These are phyloP conservation scores for Venturia effusa DNA, from an alignment of 2,329 filamentous ascomycete species.

Conservation along the genomic window DNA sequence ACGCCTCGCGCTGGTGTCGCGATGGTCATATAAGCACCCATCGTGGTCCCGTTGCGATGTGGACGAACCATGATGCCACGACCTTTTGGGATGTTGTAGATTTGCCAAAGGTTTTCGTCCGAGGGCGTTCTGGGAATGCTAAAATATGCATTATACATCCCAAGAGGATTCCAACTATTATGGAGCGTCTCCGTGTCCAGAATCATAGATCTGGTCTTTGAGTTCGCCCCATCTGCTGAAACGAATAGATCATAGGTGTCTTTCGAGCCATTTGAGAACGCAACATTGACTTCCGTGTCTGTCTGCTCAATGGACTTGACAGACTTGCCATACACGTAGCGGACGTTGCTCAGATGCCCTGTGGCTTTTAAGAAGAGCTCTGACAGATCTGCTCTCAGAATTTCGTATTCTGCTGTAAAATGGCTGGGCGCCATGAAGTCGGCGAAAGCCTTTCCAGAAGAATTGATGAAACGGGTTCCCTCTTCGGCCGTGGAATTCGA, in stretches of 20 bases:
- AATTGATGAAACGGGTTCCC: constrained; percentile 38
- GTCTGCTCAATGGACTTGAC: constrained; percentile 20
- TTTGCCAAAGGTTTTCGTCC: constrained; percentile 15
- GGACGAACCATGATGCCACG: constrained; percentile 18
- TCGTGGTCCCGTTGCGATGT: constrained; percentile 13
- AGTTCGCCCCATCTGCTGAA: constrained; percentile 17
- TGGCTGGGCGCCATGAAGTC: constrained; percentile 25
- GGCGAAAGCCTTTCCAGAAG: constrained; percentile 11
- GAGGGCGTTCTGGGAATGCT: constrained; percentile 22
- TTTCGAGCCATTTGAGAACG: constrained; percentile 12
- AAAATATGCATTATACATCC: constrained; percentile 30
- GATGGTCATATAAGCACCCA: constrained; percentile 14
- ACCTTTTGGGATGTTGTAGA: constrained; percentile 16
- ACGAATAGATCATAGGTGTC: constrained; percentile 17
- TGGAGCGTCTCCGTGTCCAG: constrained; percentile 18
- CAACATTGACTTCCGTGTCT: constrained; percentile 13
- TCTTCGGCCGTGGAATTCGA: constrained; percentile 33
- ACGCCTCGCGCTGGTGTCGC: constrained; percentile 14
- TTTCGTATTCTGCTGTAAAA: constrained; percentile 47
- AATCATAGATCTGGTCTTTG: constrained; percentile 14
- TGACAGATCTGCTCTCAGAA: constrained; percentile 45
- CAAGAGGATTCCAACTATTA: constrained; percentile 19
- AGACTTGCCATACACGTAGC: constrained; percentile 24
- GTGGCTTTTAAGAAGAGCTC: constrained; percentile 10
- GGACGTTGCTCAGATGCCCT: constrained; percentile 17